phyloP scores from a whole-genome alignment of 345 rosid genomes.

The Gossypium bickii region DNA sequence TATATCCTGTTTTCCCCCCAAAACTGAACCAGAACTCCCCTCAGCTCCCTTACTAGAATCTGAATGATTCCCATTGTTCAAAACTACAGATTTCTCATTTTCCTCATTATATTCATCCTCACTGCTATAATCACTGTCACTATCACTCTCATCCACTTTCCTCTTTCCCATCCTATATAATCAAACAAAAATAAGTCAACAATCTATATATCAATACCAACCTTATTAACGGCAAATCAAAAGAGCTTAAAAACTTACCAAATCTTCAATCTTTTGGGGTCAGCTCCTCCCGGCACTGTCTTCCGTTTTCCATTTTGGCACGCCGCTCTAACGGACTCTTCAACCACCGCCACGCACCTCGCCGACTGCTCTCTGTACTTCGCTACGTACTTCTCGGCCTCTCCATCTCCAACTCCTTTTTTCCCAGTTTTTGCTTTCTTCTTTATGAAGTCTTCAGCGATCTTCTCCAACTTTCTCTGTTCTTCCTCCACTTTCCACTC shows the following conservation, averaged over 20 bases:
- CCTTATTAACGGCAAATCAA: not conserved
- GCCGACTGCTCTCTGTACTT: conserved; percentile 73
- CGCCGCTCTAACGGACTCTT: conserved; percentile 66
- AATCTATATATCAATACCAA: not conserved
- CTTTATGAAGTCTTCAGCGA: conserved; percentile 77
- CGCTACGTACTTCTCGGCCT: conserved; percentile 62
- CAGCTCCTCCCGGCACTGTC: conserved; percentile 18
- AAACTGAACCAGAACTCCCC: conserved; percentile 54
- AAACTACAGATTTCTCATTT: conserved; percentile 54
- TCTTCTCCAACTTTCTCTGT: conserved; percentile 71
- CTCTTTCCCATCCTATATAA: conserved; percentile 64
- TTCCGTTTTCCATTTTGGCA: conserved; percentile 48
- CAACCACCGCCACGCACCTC: conserved; percentile 72
- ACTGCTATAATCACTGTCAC: conserved; percentile 51
- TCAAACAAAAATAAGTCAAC: conserved; percentile 1
- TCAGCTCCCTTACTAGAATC: conserved; percentile 46
- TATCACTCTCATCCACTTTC: conserved; percentile 33
- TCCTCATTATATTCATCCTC: conserved; percentile 55
- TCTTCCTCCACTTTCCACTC: conserved; percentile 92
- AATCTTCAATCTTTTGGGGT: conserved; percentile 56
- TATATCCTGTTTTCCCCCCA: conserved; percentile 37
- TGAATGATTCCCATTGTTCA: conserved; percentile 37
- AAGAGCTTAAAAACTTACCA: conserved; percentile 38
- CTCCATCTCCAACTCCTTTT: conserved; percentile 67
- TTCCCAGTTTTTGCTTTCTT: conserved; percentile 69